Base-by-base conservation (phyloP, 148 eudicot genomes). In the Amaranthus cruentus region DNA sequence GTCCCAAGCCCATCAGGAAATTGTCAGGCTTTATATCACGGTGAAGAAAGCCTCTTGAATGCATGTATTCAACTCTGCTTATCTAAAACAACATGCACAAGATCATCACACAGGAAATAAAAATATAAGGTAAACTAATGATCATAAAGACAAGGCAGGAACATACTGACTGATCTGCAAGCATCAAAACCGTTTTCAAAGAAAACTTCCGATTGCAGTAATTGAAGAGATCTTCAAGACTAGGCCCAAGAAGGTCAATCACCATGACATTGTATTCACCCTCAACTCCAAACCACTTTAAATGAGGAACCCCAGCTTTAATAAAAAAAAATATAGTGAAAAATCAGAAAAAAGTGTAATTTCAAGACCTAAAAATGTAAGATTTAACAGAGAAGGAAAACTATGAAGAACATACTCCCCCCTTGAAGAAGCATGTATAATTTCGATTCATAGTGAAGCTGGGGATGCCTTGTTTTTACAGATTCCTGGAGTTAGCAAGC, bases 11-110 rank as follows among this genome's bases (percentile, higher is more conserved):
- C 88, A 85, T 85, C 65, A 87, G 62, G 66, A 87, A 87, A 64
- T 87, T 87, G 73, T 85, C 91, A 46, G 91, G 91, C 70, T 87
- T 87, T 67, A 87, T 84, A 79, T 87, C 88, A 10, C 91, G 87
- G 66, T 87, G 91, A 73, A 87, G 83, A 72, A 85, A 87, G 69
- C 91, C 87, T 75, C 82, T 83, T 46, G 91, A 83, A 59, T 87
- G 91, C 85, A 87, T 81, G 79, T 83, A 87, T 74, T 87, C 88
- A 52, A 87, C 83, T 82, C 91, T 85, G 78, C 80, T 84, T 15
- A 87, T 85, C 91, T 87, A 76, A 48, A 72, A 50, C 38, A 13
- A 54, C 56, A 73, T 67, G 50, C 2, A 70, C 15, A 44, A 62
- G 42, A 69, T 5, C 15, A 57, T 55, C 59, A 77, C 65, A 43